phyloP scores from a whole-genome alignment of 1,284 basidiomycete species.

The Malassezia furfur region DNA sequence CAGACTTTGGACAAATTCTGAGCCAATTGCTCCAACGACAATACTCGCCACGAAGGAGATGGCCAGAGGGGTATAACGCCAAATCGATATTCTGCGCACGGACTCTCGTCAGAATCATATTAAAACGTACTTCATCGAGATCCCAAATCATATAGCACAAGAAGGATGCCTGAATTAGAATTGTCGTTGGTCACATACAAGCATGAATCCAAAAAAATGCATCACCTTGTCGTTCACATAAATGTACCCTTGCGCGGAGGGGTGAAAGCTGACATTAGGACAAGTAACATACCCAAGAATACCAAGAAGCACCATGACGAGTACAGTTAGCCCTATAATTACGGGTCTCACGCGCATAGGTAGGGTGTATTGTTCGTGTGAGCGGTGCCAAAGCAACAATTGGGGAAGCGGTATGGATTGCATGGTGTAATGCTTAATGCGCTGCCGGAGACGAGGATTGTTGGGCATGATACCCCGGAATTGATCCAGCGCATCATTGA shows the following conservation, averaged over 20 bases:
- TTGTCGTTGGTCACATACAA: conserved; percentile 37
- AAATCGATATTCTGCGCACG: conserved; percentile 60
- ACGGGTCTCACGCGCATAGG: conserved; percentile 36
- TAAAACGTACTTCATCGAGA: conserved; percentile 63
- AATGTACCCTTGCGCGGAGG: conserved; percentile 47
- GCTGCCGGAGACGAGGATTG: background rate
- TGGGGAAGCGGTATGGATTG: conserved; percentile 22
- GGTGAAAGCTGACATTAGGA: conserved; percentile 30
- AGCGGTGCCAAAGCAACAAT: conserved; percentile 9
- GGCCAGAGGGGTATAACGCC: conserved; percentile 66
- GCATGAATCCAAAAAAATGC: conserved; percentile 68
- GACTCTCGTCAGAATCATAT: conserved; percentile 10
- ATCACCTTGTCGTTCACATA: conserved; percentile 73
- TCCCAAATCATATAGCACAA: conserved; percentile 80
- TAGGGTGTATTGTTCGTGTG: background rate
- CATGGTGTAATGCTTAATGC: conserved; percentile 25
- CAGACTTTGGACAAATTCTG: conserved; percentile 71
- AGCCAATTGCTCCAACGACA: conserved; percentile 62
- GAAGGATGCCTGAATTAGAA: conserved; percentile 55
- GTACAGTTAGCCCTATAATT: conserved; percentile 27
- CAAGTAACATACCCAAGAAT: conserved; percentile 24
- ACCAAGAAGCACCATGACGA: conserved; percentile 31
- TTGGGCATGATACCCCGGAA: background rate
- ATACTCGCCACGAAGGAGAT: conserved; percentile 55
- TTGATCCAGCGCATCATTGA: conserved; percentile 20